Evolutionary conservation across 805 yeast genomes (phyloP).

Genomic region (Yarrowia alimentaria): DNA sequence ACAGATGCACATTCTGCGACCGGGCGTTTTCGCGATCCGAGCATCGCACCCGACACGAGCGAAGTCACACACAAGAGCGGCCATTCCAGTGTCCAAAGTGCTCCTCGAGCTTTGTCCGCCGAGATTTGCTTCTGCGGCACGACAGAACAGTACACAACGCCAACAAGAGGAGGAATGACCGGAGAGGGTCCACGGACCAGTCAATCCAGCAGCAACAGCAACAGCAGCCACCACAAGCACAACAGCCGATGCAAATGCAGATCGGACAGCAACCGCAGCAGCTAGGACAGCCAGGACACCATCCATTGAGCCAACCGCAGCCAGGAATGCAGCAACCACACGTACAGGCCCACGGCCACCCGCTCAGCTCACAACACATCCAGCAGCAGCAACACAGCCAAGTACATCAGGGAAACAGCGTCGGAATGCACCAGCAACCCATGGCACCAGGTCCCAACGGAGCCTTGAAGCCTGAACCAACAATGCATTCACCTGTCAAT

Average conservation of each 20-base stretch:
- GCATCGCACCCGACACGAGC: constrained; percentile 73
- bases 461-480: too few relatives aligned
- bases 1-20: constrained; percentile 76
- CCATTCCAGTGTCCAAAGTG: constrained; percentile 75
- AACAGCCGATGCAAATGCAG: background rate
- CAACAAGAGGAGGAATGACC: constrained; percentile 19
- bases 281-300: background rate
- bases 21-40: constrained; percentile 77
- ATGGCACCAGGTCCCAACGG: too few relatives aligned
- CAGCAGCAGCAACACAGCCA: constrained; percentile 5
- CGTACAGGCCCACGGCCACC: too few relatives aligned
- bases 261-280: background rate
- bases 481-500: constrained; percentile 8
- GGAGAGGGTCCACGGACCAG: constrained; percentile 14
- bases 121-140: constrained; percentile 75
- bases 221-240: background rate
- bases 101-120: constrained; percentile 67
- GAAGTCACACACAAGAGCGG: constrained; percentile 76
- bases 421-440: background rate
- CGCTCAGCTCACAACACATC: background rate
- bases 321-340: constrained; percentile 1
- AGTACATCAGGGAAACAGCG: too few relatives aligned
- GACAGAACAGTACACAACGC: constrained; percentile 67
- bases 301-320: too few relatives aligned
- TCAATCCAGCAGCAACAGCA: constrained; percentile 1